Percentiles rank a stretch among this genome's conserved stretches.
These are phyloP conservation scores for Globisporangium cylindrosporum DNA, from an alignment of 352 stramenopile genomes.

Conservation along the genomic window DNA sequence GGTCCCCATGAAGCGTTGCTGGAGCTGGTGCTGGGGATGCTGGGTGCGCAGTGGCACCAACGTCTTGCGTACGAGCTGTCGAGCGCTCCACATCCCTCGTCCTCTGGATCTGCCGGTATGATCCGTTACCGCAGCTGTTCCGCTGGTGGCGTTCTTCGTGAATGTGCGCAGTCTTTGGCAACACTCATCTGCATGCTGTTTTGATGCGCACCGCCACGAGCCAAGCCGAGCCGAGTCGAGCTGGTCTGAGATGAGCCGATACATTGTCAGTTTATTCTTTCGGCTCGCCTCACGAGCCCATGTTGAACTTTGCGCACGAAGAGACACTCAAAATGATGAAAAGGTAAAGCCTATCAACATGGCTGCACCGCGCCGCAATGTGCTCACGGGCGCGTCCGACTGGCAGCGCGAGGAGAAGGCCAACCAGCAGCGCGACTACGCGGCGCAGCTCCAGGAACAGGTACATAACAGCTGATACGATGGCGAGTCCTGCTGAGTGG, in stretches of 20 bases:
- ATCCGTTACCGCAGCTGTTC: not conserved
- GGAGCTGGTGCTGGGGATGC: too few species aligned
- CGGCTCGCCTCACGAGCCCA: not conserved
- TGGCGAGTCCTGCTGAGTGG: not conserved
- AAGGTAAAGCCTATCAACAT: not conserved
- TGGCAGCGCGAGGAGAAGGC: slow-evolving; percentile 51
- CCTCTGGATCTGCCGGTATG: not conserved
- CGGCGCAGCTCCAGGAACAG: slow-evolving; percentile 64
- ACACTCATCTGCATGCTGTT: not conserved
- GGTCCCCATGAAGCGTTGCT: slow-evolving; percentile 1
- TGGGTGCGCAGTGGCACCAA: not conserved
- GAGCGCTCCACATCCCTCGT: slow-evolving; percentile 3
- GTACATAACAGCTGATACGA: slow-evolving; percentile 13
- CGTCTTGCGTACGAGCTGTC: slow-evolving; percentile 1
- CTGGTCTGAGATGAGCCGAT: not conserved
- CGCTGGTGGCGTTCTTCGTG: not conserved
- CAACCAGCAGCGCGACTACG: slow-evolving; percentile 61
- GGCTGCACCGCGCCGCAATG: slow-evolving; percentile 27
- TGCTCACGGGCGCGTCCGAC: slow-evolving; percentile 35
- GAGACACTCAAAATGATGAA: not conserved
- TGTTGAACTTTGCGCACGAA: not conserved
- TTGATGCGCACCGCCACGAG: not conserved
- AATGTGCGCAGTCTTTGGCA: not conserved
- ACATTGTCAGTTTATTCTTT: not conserved
- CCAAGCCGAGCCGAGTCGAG: not conserved